Conservation (phyloP, 2,329 filamentous ascomycete species). For the Waltergamsia citrina region DNA sequence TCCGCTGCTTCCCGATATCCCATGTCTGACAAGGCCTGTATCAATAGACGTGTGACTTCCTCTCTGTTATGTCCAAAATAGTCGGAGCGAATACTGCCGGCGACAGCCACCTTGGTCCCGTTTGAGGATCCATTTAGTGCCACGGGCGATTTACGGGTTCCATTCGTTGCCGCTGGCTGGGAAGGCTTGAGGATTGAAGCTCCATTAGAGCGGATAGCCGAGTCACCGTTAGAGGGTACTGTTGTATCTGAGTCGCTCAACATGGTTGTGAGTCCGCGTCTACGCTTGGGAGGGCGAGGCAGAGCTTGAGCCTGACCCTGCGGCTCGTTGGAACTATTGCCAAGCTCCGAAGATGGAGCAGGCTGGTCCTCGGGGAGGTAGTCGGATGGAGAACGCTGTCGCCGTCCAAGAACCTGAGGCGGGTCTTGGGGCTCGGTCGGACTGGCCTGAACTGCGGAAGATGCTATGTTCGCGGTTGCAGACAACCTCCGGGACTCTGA, state of each 20-base stretch:
- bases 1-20: conserved; percentile 74
- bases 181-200: conserved; percentile 11
- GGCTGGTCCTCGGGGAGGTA: neutral
- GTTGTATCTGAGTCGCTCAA: conserved; percentile 45
- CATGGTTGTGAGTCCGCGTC: conserved; percentile 54
- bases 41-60: conserved; percentile 85
- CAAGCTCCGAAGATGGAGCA: neutral
- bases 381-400: conserved; percentile 34
- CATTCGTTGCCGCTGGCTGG: conserved; percentile 28
- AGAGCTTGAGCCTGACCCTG: too few relatives aligned
- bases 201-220: conserved; percentile 25
- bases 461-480: conserved; percentile 29
- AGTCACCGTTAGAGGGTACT: conserved; percentile 46
- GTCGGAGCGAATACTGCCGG: too few relatives aligned
- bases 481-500: conserved; percentile 16
- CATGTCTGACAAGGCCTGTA: conserved; percentile 83
- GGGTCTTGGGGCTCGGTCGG: conserved; percentile 14
- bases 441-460: conserved; percentile 18
- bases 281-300: conserved; percentile 32
- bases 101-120: too few relatives aligned
- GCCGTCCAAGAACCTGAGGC: conserved; percentile 41
- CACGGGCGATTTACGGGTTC: conserved; percentile 31
- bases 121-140: conserved; percentile 44
- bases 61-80: conserved; percentile 86
- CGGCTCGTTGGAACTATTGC: neutral